phyloP scores from a whole-genome alignment of 2,329 filamentous ascomycete genomes.

The Exophiala alcalophila region DNA sequence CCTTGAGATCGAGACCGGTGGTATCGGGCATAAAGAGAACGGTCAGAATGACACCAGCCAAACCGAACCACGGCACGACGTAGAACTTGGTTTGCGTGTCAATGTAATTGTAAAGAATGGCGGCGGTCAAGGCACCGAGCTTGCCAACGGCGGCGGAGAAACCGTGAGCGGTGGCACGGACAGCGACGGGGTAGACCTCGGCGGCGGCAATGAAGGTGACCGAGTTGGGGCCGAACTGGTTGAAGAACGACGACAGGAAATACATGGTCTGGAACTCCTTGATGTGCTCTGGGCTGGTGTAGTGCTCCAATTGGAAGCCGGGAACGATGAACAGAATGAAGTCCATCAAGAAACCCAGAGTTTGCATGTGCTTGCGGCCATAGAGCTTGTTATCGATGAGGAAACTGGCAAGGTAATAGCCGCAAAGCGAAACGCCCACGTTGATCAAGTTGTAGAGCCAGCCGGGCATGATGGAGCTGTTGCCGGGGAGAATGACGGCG shows the following conservation, averaged over 20 bases:
- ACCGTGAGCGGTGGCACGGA: slow-evolving; percentile 90
- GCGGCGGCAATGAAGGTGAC: slow-evolving; percentile 95
- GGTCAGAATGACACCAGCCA: slow-evolving; percentile 79
- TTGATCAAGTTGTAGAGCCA: slow-evolving; percentile 96
- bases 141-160: slow-evolving; percentile 92
- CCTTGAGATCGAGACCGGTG: slow-evolving; percentile 83
- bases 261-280: slow-evolving; percentile 94
- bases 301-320: slow-evolving; percentile 84
- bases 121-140: slow-evolving; percentile 78
- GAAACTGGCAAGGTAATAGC: slow-evolving; percentile 84
- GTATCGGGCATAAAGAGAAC: slow-evolving; percentile 90
- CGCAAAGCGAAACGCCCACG: slow-evolving; percentile 76
- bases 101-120: slow-evolving; percentile 94
- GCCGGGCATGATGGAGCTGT: slow-evolving; percentile 71
- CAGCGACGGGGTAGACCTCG: slow-evolving; percentile 91
- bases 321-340: slow-evolving; percentile 93
- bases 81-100: slow-evolving; percentile 54
- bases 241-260: slow-evolving; percentile 97
- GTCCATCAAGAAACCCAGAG: slow-evolving; percentile 85
- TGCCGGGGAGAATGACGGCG: slow-evolving; percentile 67
- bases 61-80: slow-evolving; percentile 92
- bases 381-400: slow-evolving; percentile 96
- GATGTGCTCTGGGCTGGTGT: slow-evolving; percentile 67
- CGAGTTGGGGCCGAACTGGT: slow-evolving; percentile 95
- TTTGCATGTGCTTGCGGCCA: slow-evolving; percentile 94